Evolutionary conservation across 768 basidiomycete genomes (phyloP).

Genomic region (Russula emetica): DNA sequence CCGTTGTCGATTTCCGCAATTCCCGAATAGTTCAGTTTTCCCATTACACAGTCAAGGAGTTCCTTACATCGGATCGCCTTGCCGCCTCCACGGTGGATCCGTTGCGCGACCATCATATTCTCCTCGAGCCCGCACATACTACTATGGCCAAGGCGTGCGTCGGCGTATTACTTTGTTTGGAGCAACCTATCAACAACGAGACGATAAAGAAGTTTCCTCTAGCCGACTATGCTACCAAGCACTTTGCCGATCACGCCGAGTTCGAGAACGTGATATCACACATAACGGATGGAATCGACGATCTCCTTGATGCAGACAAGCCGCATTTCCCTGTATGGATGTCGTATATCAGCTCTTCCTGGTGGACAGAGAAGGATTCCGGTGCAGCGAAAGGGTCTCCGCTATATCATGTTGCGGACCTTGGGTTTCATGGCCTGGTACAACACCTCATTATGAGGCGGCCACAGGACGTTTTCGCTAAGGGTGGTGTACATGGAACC

Average conservation of each 20-base stretch:
- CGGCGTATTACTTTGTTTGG: neutral
- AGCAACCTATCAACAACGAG: neutral
- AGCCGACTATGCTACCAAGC: neutral
- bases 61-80: neutral
- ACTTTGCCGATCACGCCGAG: neutral
- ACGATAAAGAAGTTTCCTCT: neutral
- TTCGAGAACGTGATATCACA: slow-evolving; percentile 1
- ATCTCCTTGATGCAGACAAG: neutral
- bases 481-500: neutral
- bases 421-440: neutral
- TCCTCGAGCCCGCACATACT: neutral
- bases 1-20: too few species aligned
- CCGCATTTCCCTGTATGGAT: neutral
- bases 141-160: neutral
- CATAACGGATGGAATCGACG: neutral
- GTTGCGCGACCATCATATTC: neutral
- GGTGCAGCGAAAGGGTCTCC: neutral
- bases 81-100: neutral
- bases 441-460: neutral
- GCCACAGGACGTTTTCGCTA: neutral
- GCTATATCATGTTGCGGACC: neutral
- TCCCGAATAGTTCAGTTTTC: neutral
- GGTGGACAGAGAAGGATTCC: slow-evolving; percentile 1
- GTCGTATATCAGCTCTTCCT: neutral
- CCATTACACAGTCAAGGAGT: neutral